A percentile compares a stretch with the other conserved stretches of the same genome.
phyloP scores from a whole-genome alignment of 1,284 basidiomycete species.

The Ganoderma multipileum region DNA sequence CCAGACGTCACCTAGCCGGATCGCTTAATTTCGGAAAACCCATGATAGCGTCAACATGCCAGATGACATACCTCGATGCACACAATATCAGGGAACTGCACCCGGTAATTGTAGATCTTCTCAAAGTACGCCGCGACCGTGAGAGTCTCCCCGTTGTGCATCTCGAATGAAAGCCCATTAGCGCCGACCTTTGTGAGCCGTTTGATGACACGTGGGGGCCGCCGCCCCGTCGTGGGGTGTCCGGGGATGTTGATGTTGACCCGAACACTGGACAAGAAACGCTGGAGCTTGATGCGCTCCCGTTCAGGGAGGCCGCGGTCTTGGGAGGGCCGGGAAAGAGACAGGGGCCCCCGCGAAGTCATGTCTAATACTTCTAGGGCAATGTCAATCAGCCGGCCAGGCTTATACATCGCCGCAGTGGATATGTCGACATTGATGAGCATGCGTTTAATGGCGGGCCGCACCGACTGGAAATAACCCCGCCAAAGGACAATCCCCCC shows the following conservation, averaged over 20 bases:
- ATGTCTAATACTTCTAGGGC: constrained; percentile 61
- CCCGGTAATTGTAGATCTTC: constrained; percentile 52
- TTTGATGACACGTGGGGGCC: constrained; percentile 49
- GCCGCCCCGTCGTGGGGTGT: constrained; percentile 11
- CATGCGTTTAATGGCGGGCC: constrained; percentile 71
- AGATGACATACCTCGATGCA: constrained; percentile 66
- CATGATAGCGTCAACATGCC: not conserved
- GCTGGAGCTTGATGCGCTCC: constrained; percentile 63
- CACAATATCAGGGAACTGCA: constrained; percentile 62
- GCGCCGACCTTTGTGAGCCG: constrained; percentile 59
- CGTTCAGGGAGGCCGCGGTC: constrained; percentile 56
- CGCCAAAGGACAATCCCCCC: constrained; percentile 73
- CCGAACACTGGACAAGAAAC: constrained; percentile 65
- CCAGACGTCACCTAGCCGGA: constrained; percentile 64
- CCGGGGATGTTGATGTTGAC: constrained; percentile 50
- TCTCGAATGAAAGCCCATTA: constrained; percentile 54
- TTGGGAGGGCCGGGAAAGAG: constrained; percentile 53
- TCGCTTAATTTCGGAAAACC: not conserved
- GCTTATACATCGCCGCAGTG: constrained; percentile 77
- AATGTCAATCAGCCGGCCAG: constrained; percentile 54
- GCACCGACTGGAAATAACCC: constrained; percentile 79
- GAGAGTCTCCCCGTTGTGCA: constrained; percentile 57
- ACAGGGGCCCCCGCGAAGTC: constrained; percentile 41
- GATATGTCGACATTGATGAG: constrained; percentile 82
- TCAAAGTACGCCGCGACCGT: constrained; percentile 70